Evolutionary conservation across 306 rosid species (phyloP).

Genomic region (Astragalus glycyphyllos): DNA sequence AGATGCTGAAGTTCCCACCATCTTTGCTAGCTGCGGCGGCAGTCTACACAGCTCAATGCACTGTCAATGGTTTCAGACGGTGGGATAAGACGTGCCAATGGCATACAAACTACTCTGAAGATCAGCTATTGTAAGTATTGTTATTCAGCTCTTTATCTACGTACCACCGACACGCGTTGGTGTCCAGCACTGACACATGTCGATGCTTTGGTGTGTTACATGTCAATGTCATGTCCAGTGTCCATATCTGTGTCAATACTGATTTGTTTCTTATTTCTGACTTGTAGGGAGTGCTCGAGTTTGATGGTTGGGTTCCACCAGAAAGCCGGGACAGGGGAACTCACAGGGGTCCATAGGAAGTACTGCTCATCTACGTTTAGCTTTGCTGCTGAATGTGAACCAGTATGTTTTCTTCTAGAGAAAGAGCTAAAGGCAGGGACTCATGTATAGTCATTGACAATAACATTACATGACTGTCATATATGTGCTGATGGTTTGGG

Average conservation of each 20-base stretch:
- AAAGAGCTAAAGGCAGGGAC: conserved; percentile 24
- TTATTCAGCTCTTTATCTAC: background rate
- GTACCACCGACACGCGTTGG: too few relatives aligned
- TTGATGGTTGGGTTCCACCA: conserved; percentile 78
- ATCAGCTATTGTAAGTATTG: conserved; percentile 70
- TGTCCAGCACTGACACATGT: too few relatives aligned
- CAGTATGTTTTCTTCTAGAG: conserved; percentile 72
- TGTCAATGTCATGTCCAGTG: too few relatives aligned
- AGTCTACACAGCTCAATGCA: conserved; percentile 75
- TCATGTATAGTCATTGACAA: background rate
- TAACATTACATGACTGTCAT: conserved; percentile 1
- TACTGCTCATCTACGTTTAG: conserved; percentile 66
- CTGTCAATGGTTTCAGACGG: conserved; percentile 61
- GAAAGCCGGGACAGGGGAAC: conserved; percentile 77
- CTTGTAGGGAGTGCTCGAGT: conserved; percentile 74
- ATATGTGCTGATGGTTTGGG: background rate
- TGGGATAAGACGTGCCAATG: conserved; percentile 89
- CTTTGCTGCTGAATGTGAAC: conserved; percentile 64
- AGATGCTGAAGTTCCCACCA: conserved; percentile 84
- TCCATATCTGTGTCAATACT: background rate
- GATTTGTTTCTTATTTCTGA: background rate
- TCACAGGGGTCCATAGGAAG: conserved; percentile 84
- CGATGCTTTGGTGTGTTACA: too few relatives aligned
- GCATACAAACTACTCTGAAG: conserved; percentile 86
- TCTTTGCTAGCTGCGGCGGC: conserved; percentile 89